phyloP scores from a whole-genome alignment of 225 moss, liverwort and hornwort genomes.

The Bryum argenteum region DNA sequence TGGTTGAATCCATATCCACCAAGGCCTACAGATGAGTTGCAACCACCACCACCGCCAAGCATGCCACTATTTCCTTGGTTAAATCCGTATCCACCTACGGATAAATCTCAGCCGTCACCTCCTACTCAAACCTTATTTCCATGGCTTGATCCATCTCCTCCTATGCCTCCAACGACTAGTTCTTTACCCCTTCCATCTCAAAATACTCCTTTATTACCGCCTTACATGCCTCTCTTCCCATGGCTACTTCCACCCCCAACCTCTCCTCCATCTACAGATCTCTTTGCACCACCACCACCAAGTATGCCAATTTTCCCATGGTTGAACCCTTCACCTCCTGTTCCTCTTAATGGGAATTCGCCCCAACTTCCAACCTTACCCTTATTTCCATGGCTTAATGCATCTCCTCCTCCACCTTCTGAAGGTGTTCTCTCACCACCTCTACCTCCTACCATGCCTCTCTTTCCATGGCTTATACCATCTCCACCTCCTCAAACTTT shows the following conservation, averaged over 20 bases:
- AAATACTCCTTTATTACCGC: background rate
- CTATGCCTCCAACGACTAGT: background rate
- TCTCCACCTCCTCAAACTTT: background rate
- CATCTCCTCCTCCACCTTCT: background rate
- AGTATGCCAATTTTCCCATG: slow-evolving; percentile 11
- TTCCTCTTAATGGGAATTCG: too few relatives aligned
- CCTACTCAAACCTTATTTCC: background rate
- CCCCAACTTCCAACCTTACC: background rate
- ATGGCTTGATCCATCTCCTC: background rate
- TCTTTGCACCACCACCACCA: too few relatives aligned
- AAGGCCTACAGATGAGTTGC: background rate
- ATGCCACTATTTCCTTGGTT: background rate
- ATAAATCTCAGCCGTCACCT: background rate
- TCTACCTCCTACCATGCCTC: background rate
- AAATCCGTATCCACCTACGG: background rate
- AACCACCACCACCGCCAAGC: background rate
- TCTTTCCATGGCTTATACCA: slow-evolving; percentile 1
- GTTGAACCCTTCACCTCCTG: background rate
- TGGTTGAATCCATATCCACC: background rate
- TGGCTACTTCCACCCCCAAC: background rate
- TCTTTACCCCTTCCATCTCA: background rate
- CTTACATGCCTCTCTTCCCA: too few relatives aligned
- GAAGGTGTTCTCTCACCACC: background rate
- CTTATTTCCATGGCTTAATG: background rate
- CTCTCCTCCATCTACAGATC: background rate